These are phyloP conservation scores for Cladosporium sp. DNA, from an alignment of 2,329 filamentous ascomycete species.

Conservation along the genomic window DNA sequence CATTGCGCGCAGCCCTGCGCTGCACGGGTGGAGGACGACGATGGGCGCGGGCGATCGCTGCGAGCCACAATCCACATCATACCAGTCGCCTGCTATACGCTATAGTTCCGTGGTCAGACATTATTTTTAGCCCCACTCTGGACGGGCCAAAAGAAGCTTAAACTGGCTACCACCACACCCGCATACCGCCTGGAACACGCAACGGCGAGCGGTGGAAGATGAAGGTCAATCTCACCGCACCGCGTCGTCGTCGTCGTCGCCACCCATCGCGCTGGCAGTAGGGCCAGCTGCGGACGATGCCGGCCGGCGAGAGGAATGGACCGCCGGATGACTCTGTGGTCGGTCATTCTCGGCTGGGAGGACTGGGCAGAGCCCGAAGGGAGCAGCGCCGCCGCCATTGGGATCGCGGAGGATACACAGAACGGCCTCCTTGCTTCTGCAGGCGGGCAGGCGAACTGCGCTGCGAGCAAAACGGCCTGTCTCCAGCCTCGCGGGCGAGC, in stretches of 20 bases:
- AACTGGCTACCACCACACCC: slow-evolving; percentile 2
- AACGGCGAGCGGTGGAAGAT: slow-evolving; percentile 10
- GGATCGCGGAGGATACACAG: slow-evolving; percentile 20
- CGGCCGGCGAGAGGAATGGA: slow-evolving; percentile 1
- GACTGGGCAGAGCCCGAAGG: slow-evolving; percentile 16
- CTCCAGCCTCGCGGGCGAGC: neutral
- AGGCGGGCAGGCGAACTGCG: slow-evolving; percentile 13
- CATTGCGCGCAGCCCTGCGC: slow-evolving; percentile 23
- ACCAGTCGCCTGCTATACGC: slow-evolving; percentile 11
- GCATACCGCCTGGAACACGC: slow-evolving; percentile 11
- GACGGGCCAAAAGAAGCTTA: slow-evolving; percentile 5
- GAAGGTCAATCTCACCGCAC: slow-evolving; percentile 8
- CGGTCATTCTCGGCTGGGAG: slow-evolving; percentile 13
- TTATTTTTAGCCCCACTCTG: slow-evolving; percentile 12
- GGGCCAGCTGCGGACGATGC: neutral
- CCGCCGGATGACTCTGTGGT: neutral
- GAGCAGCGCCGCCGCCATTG: slow-evolving; percentile 19
- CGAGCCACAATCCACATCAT: slow-evolving; percentile 6
- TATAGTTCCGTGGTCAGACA: slow-evolving; percentile 10
- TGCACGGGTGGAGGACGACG: slow-evolving; percentile 16
- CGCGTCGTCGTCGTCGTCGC: neutral
- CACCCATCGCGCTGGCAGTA: neutral
- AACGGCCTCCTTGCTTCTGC: slow-evolving; percentile 20
- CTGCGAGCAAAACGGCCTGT: neutral
- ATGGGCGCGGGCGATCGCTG: slow-evolving; percentile 7